Percentiles rank a stretch among this genome's conserved stretches.
Evolutionary conservation across 192 early-diverging fungal species (phyloP).

Genomic region (Backusella australiensis): DNA sequence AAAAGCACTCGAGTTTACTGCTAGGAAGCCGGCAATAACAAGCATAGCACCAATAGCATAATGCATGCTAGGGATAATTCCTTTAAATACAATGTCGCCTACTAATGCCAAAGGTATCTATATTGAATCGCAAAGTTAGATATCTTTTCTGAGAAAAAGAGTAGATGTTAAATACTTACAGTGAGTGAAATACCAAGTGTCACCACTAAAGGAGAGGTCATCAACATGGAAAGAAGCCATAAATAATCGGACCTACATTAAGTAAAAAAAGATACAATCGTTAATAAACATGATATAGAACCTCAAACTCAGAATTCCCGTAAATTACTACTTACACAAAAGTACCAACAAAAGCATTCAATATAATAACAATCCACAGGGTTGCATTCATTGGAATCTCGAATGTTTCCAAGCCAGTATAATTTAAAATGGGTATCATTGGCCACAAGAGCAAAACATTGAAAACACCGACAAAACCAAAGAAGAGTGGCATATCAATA

Average conservation of each 20-base stretch:
- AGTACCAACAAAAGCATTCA: conserved; percentile 78
- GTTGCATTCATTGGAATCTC: conserved; percentile 50
- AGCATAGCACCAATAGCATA: conserved; percentile 66
- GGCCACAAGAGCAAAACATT: conserved; percentile 72
- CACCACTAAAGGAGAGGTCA: conserved; percentile 81
- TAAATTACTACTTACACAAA: conserved; percentile 52
- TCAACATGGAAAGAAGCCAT: conserved; percentile 73
- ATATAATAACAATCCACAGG: conserved; percentile 60
- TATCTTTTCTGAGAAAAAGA: not conserved
- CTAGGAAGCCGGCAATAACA: conserved; percentile 68
- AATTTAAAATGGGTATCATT: conserved; percentile 57
- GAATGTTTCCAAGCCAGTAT: conserved; percentile 61
- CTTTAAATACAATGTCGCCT: conserved; percentile 71
- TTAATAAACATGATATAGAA: not conserved
- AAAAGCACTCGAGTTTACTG: conserved; percentile 50
- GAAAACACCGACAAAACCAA: conserved; percentile 74
- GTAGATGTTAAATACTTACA: conserved; percentile 25
- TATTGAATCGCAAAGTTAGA: not conserved
- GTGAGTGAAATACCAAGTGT: conserved; percentile 78
- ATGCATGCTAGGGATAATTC: conserved; percentile 39
- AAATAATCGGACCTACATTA: conserved; percentile 66
- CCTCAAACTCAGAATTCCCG: not conserved
- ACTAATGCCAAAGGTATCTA: conserved; percentile 62
- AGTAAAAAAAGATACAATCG: not conserved
- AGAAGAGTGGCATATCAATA: conserved; percentile 72